Base-by-base conservation (phyloP, 1,139 yeast genomes). In the Arxiozyma slooffiae region DNA sequence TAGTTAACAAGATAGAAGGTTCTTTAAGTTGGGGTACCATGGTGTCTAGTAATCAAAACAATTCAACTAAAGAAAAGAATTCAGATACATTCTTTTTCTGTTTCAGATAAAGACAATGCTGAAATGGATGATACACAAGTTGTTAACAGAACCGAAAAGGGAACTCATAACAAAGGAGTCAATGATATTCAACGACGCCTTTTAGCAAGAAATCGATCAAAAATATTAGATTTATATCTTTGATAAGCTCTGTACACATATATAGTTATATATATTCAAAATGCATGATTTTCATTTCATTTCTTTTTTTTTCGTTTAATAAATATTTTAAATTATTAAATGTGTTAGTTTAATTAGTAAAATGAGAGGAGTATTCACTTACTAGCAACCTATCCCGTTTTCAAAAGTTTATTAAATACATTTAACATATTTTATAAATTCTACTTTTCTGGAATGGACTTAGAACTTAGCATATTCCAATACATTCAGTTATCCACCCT, bases 91-190 rank as follows among this genome's bases (percentile, higher is more conserved):
- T n/a, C 45, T 11, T 24, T 34, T 7, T 34, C 45, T 34, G 18
- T 21, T 14, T 42, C 45, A 5, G 45, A 34, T 34, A 42, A 42
- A 42, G 45, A 42, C 9, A 26, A 20, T 4, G 20, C 3, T 7
- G n/a, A 23, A 11, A 42, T 72, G 67, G 58, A 64, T 62, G n/a
- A 11, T 6, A 53, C 78, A 68, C 65, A 68, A 66, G 56, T 69
- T 53, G 56, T 65, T 53, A 51, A 76, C 40, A 67, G 67, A 8
- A 51, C 53, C 22, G 38, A 49, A 7, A 38, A 44, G 24, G 40
- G 20, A 11, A 14, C 46, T 14, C 37, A 21, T 11, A 26, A 24
- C 2, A 21, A 21, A 14, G 41, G 34, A 4, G 36, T 22, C 9
- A 67, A 62, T 26, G 53, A 58, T 16, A 54, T 44, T 1, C 52